Base-by-base conservation (phyloP, 345 rosid species). In the Pseudoturritis turrita region DNA sequence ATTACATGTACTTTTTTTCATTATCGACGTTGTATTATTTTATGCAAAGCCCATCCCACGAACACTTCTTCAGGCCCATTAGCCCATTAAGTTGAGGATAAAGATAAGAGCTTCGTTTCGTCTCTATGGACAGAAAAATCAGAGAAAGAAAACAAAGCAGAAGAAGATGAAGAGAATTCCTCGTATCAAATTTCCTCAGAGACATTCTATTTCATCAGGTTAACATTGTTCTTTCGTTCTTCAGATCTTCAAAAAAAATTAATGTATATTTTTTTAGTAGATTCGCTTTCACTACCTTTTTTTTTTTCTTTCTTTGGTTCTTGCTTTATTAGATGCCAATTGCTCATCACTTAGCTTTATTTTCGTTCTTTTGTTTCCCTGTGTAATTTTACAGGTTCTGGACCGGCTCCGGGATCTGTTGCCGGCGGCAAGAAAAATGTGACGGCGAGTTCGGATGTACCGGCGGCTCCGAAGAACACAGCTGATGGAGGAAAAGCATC, bases 401-500 rank as follows among this genome's bases (percentile, higher is more conserved):
- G 58, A 49, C 39, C 74, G 6, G 68, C 80, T 10, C 28, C 74
- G 33, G 76, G 75, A 43, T 49, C 81, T 14, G 67, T 68, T 36
- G 0, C 79, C 10, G 53, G 40, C 23, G 57, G 62, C 5, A 71
- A 71, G 70, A 71, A 66, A 7, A 45, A 62, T 74, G 65, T 72
- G 47, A 83, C 76, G 53, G 68, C 76, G 44, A 81, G 79, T 8
- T 85, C 92, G 0, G 96, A 87, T 57, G 87, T 89, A 23, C 96
- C 88, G 25, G 83, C 87, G 29, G 70, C 87, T 17, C 88, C 88
- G 1, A 74, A 61, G 22, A 77, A 87, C 77, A 70, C 68, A 62
- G 88, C 85, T 25, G 83, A 71, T 49, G 93, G 92, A 66, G 96
- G 93, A 47, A 80, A 82, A 75, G 96, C 96, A 79, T 86, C 96